Percentiles rank a stretch among this genome's conserved stretches.
These are phyloP conservation scores for Phytophthora macrochlamydospora DNA, from an alignment of 352 stramenopile species.

Conservation along the genomic window DNA sequence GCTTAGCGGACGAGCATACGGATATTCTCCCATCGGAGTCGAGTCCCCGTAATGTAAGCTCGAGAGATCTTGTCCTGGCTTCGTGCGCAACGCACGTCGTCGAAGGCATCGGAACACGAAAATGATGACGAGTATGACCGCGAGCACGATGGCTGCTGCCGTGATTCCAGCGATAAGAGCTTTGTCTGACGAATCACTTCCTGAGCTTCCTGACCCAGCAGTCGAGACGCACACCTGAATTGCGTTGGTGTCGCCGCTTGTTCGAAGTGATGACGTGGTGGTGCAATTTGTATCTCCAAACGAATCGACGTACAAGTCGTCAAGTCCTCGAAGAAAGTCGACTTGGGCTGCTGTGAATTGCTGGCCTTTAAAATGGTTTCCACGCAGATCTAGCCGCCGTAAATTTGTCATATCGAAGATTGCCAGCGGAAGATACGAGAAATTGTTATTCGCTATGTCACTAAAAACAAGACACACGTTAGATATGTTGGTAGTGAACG, in stretches of 20 bases:
- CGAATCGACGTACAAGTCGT: conserved; percentile 38
- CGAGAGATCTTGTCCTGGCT: conserved; percentile 11
- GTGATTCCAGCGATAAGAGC: conserved; percentile 27
- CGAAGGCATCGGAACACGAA: conserved; percentile 24
- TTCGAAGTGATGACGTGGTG: conserved; percentile 20
- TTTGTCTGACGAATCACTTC: conserved; percentile 13
- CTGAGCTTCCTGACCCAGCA: neutral
- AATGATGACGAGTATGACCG: conserved; percentile 23
- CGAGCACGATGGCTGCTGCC: conserved; percentile 25
- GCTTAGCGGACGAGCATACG: conserved; percentile 1
- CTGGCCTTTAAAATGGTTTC: conserved; percentile 48
- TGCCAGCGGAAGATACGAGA: conserved; percentile 44
- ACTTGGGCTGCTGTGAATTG: conserved; percentile 43
- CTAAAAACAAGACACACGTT: conserved; percentile 22
- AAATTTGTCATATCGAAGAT: conserved; percentile 54
- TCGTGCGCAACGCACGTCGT: conserved; percentile 12
- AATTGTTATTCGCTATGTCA: conserved; percentile 55
- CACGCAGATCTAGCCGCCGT: conserved; percentile 38
- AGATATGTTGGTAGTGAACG: neutral
- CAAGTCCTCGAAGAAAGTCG: conserved; percentile 44
- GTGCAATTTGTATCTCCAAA: conserved; percentile 32
- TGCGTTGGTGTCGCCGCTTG: conserved; percentile 6
- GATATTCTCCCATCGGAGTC: conserved; percentile 7
- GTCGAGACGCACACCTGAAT: conserved; percentile 21
- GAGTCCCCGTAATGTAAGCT: conserved; percentile 15